Evolutionary conservation across 2,329 filamentous ascomycete genomes (phyloP).

Genomic region (Immersiporthe knoxdaviesiana): DNA sequence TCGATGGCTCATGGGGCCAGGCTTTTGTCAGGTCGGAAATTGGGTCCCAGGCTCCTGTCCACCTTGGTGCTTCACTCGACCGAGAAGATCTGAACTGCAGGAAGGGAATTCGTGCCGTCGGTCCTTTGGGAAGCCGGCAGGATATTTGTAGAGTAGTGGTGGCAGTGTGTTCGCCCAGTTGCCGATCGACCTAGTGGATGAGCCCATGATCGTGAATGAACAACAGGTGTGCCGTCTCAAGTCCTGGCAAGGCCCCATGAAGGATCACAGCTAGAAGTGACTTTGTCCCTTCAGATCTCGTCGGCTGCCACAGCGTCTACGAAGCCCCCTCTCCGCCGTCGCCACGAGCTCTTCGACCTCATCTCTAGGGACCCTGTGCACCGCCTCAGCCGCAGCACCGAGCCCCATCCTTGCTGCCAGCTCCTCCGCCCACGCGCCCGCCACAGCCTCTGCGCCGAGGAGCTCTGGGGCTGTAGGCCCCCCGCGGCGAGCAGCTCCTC

Average conservation of each 20-base stretch:
- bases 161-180: background rate
- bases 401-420: constrained; percentile 27
- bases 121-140: background rate
- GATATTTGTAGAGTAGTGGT: background rate
- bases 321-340: constrained; percentile 15
- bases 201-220: background rate
- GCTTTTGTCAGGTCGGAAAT: background rate
- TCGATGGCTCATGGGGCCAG: background rate
- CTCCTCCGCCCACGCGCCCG: constrained; percentile 28
- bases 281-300: constrained; percentile 12
- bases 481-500: constrained; percentile 47
- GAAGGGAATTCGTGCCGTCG: background rate
- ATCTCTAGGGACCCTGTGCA: constrained; percentile 18
- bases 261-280: background rate
- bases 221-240: background rate
- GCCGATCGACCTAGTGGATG: background rate
- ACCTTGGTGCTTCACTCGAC: background rate
- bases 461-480: constrained; percentile 19
- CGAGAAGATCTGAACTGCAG: background rate
- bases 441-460: constrained; percentile 25
- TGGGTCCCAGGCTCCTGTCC: background rate
- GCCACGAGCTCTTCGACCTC: constrained; percentile 21
- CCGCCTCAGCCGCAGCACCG: background rate
- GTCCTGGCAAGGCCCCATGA: background rate
- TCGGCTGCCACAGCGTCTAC: constrained; percentile 16